phyloP scores from a whole-genome alignment of 2,329 filamentous ascomycete genomes.

The Aspergillus viridinutans region DNA sequence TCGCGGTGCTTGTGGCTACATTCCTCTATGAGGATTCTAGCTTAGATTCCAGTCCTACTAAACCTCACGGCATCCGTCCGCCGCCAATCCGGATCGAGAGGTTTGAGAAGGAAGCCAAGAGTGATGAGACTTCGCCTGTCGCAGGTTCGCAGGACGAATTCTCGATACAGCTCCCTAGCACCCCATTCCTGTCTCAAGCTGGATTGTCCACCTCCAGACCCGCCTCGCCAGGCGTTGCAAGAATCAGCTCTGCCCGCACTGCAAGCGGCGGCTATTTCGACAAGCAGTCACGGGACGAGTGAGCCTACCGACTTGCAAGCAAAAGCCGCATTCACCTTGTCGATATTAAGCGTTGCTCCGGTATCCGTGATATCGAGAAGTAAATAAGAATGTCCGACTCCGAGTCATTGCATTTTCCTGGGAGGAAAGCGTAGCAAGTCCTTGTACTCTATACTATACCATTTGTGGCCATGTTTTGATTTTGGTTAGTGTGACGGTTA shows the following conservation, averaged over 20 bases:
- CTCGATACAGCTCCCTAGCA: conserved; percentile 44
- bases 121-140: conserved; percentile 30
- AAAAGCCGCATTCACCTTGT: conserved; percentile 11
- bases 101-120: conserved; percentile 71
- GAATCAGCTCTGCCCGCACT: conserved; percentile 37
- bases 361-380: conserved; percentile 9
- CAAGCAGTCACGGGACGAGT: conserved; percentile 24
- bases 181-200: conserved; percentile 46
- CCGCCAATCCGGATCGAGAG: conserved; percentile 56
- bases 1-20: conserved; percentile 72
- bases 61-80: conserved; percentile 51
- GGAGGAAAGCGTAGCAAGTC: background rate
- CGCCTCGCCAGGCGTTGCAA: conserved; percentile 46
- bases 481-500: background rate
- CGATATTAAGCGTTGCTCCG: conserved; percentile 8
- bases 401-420: conserved; percentile 1
- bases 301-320: conserved; percentile 19
- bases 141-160: conserved; percentile 39
- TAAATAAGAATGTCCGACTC: conserved; percentile 16
- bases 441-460: background rate
- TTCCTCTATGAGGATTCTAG: conserved; percentile 72
- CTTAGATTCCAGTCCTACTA: conserved; percentile 14
- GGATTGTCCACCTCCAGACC: conserved; percentile 52
- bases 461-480: background rate
- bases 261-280: conserved; percentile 36